A percentile compares a stretch with the other conserved stretches of the same genome.
Conservation (phyloP, 345 rosid species). For the Syzygium jambos region DNA sequence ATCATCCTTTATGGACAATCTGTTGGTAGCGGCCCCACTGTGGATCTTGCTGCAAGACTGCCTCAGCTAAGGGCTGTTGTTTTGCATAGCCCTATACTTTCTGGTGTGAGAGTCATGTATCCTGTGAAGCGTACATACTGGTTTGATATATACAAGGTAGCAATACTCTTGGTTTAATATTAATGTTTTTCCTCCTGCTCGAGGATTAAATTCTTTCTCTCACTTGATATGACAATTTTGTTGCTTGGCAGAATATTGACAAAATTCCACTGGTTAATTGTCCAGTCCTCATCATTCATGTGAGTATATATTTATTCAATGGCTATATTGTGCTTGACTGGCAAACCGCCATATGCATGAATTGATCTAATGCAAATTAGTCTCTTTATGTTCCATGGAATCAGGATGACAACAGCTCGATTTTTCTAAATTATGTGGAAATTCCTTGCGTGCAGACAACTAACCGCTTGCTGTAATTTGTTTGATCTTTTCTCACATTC, state of each 20-base stretch:
- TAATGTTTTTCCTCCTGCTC: background rate
- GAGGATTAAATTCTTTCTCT: background rate
- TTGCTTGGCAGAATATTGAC: conserved; percentile 77
- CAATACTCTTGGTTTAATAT: background rate
- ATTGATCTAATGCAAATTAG: background rate
- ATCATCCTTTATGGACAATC: conserved; percentile 94
- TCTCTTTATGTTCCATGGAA: background rate
- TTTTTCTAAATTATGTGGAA: background rate
- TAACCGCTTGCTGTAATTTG: background rate
- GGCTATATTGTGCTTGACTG: background rate
- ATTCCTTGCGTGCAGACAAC: background rate
- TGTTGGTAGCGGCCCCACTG: conserved; percentile 97
- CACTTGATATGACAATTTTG: background rate
- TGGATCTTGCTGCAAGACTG: conserved; percentile 78
- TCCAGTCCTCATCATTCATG: conserved; percentile 91
- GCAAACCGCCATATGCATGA: background rate
- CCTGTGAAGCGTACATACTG: conserved; percentile 93
- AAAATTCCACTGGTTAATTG: conserved; percentile 89
- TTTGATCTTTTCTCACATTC: background rate
- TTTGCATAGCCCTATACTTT: conserved; percentile 93
- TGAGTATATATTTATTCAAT: conserved; percentile 28
- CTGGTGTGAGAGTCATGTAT: conserved; percentile 97
- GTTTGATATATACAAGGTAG: conserved; percentile 97
- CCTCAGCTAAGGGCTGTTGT: conserved; percentile 79
- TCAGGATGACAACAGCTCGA: background rate